A percentile compares a stretch with the other conserved stretches of the same genome.
Evolutionary conservation across 2,329 filamentous ascomycete genomes (phyloP).

Genomic region (Stagonosporopsis cucurbitacearum): DNA sequence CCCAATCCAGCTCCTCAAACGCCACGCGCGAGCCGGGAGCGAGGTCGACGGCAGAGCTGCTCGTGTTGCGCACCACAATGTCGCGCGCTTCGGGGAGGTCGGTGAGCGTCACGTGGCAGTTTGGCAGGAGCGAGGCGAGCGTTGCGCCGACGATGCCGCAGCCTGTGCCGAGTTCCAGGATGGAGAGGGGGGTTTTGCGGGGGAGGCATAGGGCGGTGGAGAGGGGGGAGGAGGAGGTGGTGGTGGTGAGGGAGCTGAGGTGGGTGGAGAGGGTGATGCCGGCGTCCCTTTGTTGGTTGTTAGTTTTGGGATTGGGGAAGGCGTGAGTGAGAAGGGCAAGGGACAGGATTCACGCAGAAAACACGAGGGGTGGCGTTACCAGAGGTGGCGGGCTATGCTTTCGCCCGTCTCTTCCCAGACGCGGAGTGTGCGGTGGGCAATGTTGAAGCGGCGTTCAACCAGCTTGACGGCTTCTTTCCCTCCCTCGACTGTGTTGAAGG

Average conservation of each 20-base stretch:
- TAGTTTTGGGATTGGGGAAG: background rate
- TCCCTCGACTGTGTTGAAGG: slow-evolving; percentile 51
- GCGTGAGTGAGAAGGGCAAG: background rate
- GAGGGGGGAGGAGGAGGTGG: background rate
- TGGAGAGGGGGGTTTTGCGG: slow-evolving; percentile 32
- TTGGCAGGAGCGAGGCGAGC: slow-evolving; percentile 61
- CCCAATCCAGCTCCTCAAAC: slow-evolving; percentile 69
- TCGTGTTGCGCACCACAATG: slow-evolving; percentile 64
- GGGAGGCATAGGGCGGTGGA: background rate
- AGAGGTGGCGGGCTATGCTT: slow-evolving; percentile 74
- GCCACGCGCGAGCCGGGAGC: slow-evolving; percentile 52
- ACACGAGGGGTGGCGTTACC: slow-evolving; percentile 54
- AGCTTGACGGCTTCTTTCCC: slow-evolving; percentile 56
- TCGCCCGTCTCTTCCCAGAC: slow-evolving; percentile 76
- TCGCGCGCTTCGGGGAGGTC: slow-evolving; percentile 70
- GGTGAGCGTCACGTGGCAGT: slow-evolving; percentile 65
- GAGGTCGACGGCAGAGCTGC: slow-evolving; percentile 44
- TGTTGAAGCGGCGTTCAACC: slow-evolving; percentile 62
- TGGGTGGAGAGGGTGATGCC: slow-evolving; percentile 63
- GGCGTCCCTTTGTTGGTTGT: slow-evolving; percentile 57
- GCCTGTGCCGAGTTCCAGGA: slow-evolving; percentile 71
- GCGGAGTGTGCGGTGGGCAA: slow-evolving; percentile 51
- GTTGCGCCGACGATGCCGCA: slow-evolving; percentile 71
- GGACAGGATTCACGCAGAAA: background rate
- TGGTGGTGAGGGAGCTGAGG: background rate